Base-by-base conservation (phyloP, 1,139 yeast genomes). In the Magnusiomyces paraingens region DNA sequence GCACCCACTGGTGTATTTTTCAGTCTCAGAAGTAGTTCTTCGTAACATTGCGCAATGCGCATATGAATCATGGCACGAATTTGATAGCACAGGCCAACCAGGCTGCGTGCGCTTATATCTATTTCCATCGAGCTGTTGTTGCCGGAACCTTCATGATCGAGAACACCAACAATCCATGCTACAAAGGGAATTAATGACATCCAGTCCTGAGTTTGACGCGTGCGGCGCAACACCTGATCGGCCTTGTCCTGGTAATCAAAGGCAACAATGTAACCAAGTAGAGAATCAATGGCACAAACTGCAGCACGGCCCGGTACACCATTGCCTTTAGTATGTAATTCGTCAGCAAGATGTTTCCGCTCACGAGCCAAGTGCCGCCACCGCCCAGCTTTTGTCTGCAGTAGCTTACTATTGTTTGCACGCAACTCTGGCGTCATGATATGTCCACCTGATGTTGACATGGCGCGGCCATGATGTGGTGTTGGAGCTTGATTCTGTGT, bases 241-340 rank as follows among this genome's bases (percentile, higher is more conserved):
- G 66, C 70, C 18, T 70, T 61, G 52, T 73, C 77, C 49, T 72
- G 75, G 55, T 67, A 71, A 55, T 71, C 73, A 56, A 73, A 73
- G 3, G 70, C 75, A 2, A 72, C 66, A 35, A 72, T 61, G 55
- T 72, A 73, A 42, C 72, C 70, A 22, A 71, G 57, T 21, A 70
- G 55, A 8, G 73, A 62, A 57, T 71, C 75, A 55, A 72, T 56
- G n/a, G 66, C 63, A 12, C 63, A 57, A 2, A 68, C 67, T 3
- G 65, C 64, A 0, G 72, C 71, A 12, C 61, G 61, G 32, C 32
- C 32, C 15, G 60, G 61, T 32, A 60, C 60, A 41, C 63, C 55
- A 14, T 65, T 58, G 15, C 61, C 58, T 18, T 59, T 55, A 8
- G 58, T 57, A 5, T 65, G 29, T 36, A 44, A 66, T 20, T 59